Evolutionary conservation across 768 basidiomycete genomes (phyloP).

Genomic region (Collybia nuda): DNA sequence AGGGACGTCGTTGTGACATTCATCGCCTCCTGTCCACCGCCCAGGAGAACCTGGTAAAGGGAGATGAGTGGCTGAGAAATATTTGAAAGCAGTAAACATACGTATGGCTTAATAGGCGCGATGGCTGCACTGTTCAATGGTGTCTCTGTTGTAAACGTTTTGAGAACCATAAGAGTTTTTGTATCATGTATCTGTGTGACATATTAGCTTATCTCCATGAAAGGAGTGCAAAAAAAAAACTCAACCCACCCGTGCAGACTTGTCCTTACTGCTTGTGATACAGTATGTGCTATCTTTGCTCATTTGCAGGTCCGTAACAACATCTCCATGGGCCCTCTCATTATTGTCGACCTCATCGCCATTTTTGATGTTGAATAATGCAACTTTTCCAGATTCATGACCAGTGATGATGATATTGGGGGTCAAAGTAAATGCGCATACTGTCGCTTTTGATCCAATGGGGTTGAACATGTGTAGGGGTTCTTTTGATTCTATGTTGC

Average conservation of each 20-base stretch:
- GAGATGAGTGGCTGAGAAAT: neutral
- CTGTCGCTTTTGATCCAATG: constrained; percentile 93
- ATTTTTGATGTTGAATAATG: constrained; percentile 84
- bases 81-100: constrained; percentile 29
- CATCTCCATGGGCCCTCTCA: constrained; percentile 84
- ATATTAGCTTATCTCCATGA: neutral
- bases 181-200: constrained; percentile 75
- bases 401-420: constrained; percentile 86
- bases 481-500: constrained; percentile 66
- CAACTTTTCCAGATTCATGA: constrained; percentile 95
- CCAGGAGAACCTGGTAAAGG: constrained; percentile 69
- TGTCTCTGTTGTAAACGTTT: constrained; percentile 91
- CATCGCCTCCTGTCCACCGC: constrained; percentile 99
- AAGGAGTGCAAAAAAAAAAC: neutral
- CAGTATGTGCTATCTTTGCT: constrained; percentile 91
- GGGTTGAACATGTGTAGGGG: constrained; percentile 82
- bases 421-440: constrained; percentile 85
- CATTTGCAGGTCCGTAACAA: constrained; percentile 91
- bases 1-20: constrained; percentile 91
- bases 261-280: constrained; percentile 95
- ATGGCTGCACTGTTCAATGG: constrained; percentile 93
- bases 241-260: constrained; percentile 80
- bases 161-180: constrained; percentile 85
- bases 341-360: constrained; percentile 84
- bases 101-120: constrained; percentile 82